Evolutionary conservation across 768 basidiomycete species (phyloP), one percentile per base, ranked within the genome.

Genomic region (Fibroporia radiculosa): DNA sequence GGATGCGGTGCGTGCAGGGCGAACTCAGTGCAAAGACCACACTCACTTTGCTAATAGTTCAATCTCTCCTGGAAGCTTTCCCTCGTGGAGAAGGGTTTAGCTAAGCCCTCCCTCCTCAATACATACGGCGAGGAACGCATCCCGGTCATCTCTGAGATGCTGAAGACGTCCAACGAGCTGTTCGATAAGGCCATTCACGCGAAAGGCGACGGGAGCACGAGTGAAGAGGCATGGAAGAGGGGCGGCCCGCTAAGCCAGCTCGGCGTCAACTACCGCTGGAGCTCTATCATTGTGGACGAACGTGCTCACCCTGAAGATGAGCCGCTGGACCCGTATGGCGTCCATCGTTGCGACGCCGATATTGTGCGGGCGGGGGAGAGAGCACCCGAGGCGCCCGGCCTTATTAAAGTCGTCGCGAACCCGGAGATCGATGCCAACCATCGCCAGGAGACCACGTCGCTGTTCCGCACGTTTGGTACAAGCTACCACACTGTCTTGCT

Each of bases 181-280:
- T 18, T 39, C 36, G 23, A 27, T 1, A 32, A 37, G 44, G 25
- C 20, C 12, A 16, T 14, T 4, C 40, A 19, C 26, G 24, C n/a
- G 10, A 12, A 25, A 7, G 40, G 24, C 4, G 24, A 22, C 12
- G 23, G 25, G 14, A 27, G 25, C 10, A 16, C 14, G 4, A 12
- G 22, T 10, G 23, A 26, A n/a, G 40, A 41, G 8, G n/a, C 18
- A 3, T 23, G 31, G 10, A 43, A 43, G 44, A 16, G 45, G 16
- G 45, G 37, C 11, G 54, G 42, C 22, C 41, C 55, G 2, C 45
- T 73, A 3, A 50, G 57, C n/a, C 70, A 72, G 57, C 65, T 75
- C 23, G 73, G 70, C 7, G 60, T 76, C 38, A 77, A 77, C 54
- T 77, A 71, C 49, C 64, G 76, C 7, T 65, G 67, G 56, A 76